Conservation (phyloP, 2,329 filamentous ascomycete genomes). For the Cladophialophora bantiana region DNA sequence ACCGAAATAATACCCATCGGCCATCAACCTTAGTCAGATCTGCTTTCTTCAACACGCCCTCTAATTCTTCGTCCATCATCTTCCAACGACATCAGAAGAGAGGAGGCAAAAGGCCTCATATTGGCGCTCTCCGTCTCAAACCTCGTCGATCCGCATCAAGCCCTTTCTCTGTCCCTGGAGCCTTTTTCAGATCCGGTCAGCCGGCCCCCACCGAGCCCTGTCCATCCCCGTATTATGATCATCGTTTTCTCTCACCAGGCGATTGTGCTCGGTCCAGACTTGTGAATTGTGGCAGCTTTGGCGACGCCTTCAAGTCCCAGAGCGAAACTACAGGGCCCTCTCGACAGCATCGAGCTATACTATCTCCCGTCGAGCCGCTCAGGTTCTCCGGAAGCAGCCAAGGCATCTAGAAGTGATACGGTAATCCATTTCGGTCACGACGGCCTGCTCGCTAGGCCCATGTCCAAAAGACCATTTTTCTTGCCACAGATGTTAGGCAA, state of each 20-base stretch:
- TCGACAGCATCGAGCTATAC: neutral
- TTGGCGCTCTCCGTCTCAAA: slow-evolving; percentile 6
- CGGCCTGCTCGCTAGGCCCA: slow-evolving; percentile 6
- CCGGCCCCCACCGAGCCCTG: slow-evolving; percentile 23
- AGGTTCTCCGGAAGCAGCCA: neutral
- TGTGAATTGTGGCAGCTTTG: neutral
- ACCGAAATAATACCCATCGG: neutral
- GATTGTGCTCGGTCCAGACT: neutral
- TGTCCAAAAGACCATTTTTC: slow-evolving; percentile 4
- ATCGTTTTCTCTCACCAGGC: neutral
- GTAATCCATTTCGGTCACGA: slow-evolving; percentile 17
- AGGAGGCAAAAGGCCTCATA: slow-evolving; percentile 18
- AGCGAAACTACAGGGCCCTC: neutral
- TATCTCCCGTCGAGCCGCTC: neutral
- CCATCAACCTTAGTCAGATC: neutral
- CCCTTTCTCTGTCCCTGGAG: slow-evolving; percentile 1
- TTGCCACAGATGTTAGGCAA: slow-evolving; percentile 30
- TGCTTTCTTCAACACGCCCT: slow-evolving; percentile 3
- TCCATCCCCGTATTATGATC: slow-evolving; percentile 2
- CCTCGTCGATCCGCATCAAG: neutral
- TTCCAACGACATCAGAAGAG: neutral
- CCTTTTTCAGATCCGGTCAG: slow-evolving; percentile 11
- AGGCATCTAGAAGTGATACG: slow-evolving; percentile 12
- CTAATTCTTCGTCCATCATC: neutral
- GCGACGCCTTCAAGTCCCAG: neutral